Percentiles rank a stretch among this genome's conserved stretches.
Conservation (phyloP, 2,329 filamentous ascomycete species). For the Aspergillus sp. region DNA sequence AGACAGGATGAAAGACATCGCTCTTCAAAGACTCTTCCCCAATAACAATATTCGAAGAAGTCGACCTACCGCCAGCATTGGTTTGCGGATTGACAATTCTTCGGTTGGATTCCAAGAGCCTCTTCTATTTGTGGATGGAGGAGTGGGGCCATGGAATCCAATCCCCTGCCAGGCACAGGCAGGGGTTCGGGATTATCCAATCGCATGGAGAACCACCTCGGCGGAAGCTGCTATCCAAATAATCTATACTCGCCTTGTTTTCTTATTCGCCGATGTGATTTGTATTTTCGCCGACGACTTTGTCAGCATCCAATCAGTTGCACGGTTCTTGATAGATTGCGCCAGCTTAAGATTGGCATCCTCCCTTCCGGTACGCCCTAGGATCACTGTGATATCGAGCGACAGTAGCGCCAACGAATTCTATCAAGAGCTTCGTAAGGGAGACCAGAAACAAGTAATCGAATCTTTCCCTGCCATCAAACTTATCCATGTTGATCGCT, state of each 20-base stretch:
- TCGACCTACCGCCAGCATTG: not conserved
- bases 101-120: not conserved
- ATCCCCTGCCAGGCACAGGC: not conserved
- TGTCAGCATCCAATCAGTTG: not conserved
- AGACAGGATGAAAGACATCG: not conserved
- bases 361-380: slow-evolving; percentile 1
- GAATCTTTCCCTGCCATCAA: slow-evolving; percentile 2
- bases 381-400: not conserved
- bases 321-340: slow-evolving; percentile 1
- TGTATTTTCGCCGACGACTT: slow-evolving; percentile 3
- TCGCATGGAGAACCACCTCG: not conserved
- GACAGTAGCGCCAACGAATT: not conserved
- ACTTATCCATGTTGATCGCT: not conserved
- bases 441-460: not conserved
- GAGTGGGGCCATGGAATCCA: not conserved
- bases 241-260: slow-evolving; percentile 1
- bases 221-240: not conserved
- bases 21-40: slow-evolving; percentile 1
- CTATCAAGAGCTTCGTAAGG: not conserved
- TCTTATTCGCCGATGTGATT: slow-evolving; percentile 3
- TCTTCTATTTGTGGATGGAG: not conserved
- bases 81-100: not conserved
- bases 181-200: not conserved
- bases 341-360: not conserved
- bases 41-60: slow-evolving; percentile 1